Conservation (phyloP, 352 stramenopile genomes). For the Peronospora destructor region DNA sequence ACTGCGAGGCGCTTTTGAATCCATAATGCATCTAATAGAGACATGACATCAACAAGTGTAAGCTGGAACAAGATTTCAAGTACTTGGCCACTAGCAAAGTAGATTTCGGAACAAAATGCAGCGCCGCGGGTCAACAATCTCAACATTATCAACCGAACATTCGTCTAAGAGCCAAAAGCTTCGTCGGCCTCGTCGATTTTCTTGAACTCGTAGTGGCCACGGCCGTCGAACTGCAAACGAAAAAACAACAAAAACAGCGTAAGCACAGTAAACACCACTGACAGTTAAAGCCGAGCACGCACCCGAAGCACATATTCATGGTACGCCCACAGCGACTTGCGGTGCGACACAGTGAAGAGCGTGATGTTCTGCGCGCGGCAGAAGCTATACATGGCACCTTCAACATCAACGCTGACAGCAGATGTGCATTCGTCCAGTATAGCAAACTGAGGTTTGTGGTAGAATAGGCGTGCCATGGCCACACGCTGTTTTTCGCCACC, state of each 20-base stretch:
- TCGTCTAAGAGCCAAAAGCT: conserved; percentile 63
- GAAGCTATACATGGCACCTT: conserved; percentile 83
- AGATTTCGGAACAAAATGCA: conserved; percentile 12
- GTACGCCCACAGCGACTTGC: conserved; percentile 87
- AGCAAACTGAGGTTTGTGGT: conserved; percentile 86
- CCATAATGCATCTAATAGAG: conserved; percentile 2
- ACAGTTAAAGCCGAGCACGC: conserved; percentile 18
- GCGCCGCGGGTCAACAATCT: neutral
- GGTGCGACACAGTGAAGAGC: conserved; percentile 88
- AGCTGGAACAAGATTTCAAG: conserved; percentile 10
- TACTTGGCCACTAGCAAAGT: neutral
- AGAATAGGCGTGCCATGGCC: conserved; percentile 86
- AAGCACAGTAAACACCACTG: conserved; percentile 1
- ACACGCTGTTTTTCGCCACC: conserved; percentile 89
- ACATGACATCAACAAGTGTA: conserved; percentile 10
- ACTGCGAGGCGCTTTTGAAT: conserved; percentile 8
- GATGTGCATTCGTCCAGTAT: conserved; percentile 88
- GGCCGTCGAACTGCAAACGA: conserved; percentile 67
- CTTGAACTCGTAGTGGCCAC: conserved; percentile 82
- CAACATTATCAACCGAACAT: conserved; percentile 2
- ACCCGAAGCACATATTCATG: conserved; percentile 82
- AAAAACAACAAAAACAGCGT: conserved; percentile 3
- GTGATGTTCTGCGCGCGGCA: conserved; percentile 86
- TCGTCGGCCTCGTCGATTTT: conserved; percentile 74
- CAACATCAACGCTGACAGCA: conserved; percentile 80